phyloP scores from a whole-genome alignment of 192 early-diverging fungal species.

The Linnemannia exigua region DNA sequence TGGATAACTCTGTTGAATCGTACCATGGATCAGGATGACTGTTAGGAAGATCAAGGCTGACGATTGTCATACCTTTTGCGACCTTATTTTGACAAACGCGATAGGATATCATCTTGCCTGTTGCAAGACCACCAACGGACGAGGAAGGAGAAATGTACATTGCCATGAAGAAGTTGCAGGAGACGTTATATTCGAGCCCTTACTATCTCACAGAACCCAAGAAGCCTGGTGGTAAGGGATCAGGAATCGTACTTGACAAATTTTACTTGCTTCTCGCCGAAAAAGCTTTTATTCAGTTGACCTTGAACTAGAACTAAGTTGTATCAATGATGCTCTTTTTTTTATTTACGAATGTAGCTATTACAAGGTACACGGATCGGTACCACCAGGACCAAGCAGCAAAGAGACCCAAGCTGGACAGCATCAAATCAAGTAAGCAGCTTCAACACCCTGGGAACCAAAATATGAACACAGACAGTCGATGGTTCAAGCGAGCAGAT shows the following conservation, averaged over 20 bases:
- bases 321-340: neutral
- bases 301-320: neutral
- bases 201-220: constrained; percentile 54
- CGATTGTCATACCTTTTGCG: neutral
- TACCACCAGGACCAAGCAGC: constrained; percentile 46
- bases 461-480: too few species aligned
- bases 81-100: neutral
- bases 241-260: neutral
- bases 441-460: too few species aligned
- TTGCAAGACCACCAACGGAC: constrained; percentile 29
- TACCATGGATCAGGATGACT: neutral
- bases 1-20: neutral
- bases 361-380: constrained; percentile 49
- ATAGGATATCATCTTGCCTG: constrained; percentile 47
- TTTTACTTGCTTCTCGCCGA: neutral
- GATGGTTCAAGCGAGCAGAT: neutral
- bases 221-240: constrained; percentile 31
- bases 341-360: constrained; percentile 15
- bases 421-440: constrained; percentile 46
- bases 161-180: constrained; percentile 35
- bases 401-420: constrained; percentile 35
- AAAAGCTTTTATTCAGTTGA: neutral
- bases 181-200: constrained; percentile 27
- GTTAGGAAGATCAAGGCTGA: neutral
- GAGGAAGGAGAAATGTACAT: constrained; percentile 34